Conservation (phyloP, 257 asterid species). For the Nyctanthes arbortristis region DNA sequence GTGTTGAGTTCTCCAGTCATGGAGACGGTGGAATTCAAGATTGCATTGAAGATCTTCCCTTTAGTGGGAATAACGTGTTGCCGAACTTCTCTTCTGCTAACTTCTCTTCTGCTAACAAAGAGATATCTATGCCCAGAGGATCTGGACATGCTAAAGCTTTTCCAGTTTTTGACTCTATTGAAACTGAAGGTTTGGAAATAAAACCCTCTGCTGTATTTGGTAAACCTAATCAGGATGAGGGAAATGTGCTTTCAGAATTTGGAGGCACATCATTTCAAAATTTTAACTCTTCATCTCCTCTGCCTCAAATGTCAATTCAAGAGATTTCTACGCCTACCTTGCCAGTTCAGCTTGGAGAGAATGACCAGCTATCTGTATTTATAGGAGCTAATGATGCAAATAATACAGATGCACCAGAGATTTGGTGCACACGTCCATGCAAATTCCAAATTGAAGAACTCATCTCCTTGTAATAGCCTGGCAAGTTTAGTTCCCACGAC, state of each 20-base stretch:
- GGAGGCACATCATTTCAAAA: slow-evolving; percentile 39
- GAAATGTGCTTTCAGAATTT: slow-evolving; percentile 33
- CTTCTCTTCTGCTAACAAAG: slow-evolving; percentile 26
- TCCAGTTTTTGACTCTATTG: slow-evolving; percentile 30
- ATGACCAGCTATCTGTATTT: slow-evolving; percentile 30
- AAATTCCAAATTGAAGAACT: slow-evolving; percentile 28
- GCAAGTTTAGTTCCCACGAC: slow-evolving; percentile 35
- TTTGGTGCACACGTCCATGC: slow-evolving; percentile 19
- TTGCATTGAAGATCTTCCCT: slow-evolving; percentile 24
- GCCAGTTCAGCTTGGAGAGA: slow-evolving; percentile 38
- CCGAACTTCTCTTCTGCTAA: slow-evolving; percentile 23
- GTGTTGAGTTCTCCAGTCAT: slow-evolving; percentile 21
- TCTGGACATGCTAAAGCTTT: slow-evolving; percentile 33
- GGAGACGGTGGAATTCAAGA: slow-evolving; percentile 23
- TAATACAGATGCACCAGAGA: slow-evolving; percentile 24
- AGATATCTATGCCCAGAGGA: slow-evolving; percentile 23
- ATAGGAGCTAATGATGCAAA: slow-evolving; percentile 17
- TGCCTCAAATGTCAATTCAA: slow-evolving; percentile 38
- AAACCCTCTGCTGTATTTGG: slow-evolving; percentile 13
- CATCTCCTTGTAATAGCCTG: slow-evolving; percentile 23
- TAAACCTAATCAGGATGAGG: slow-evolving; percentile 26
- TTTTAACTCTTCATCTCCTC: slow-evolving; percentile 39
- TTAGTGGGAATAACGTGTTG: slow-evolving; percentile 18
- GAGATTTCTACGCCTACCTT: slow-evolving; percentile 23
- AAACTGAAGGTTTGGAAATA: slow-evolving; percentile 34